Conservation (phyloP, 2,329 filamentous ascomycete species). For the Botrytis byssoidea region DNA sequence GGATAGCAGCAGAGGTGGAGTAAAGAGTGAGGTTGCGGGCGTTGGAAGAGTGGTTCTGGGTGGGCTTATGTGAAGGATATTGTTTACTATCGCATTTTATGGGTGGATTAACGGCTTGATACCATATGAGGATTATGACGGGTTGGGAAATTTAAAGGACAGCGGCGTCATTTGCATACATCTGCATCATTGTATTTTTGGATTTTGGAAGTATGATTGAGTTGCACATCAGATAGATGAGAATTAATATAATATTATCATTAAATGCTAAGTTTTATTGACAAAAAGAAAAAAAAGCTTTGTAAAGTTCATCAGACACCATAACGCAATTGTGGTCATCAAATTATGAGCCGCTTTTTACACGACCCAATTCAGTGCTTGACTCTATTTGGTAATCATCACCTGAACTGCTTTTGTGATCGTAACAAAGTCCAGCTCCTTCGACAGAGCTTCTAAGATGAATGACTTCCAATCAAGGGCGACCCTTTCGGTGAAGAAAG, state of each 20-base stretch:
- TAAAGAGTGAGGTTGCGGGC: conserved; percentile 78
- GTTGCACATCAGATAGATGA: not conserved
- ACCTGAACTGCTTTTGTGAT: conserved; percentile 52
- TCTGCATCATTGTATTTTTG: not conserved
- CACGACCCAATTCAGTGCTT: conserved; percentile 78
- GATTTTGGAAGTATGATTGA: not conserved
- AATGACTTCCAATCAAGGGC: conserved; percentile 29
- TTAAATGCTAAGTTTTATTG: not conserved
- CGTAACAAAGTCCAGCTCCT: conserved; percentile 58
- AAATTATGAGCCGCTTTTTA: conserved; percentile 41
- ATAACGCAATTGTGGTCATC: conserved; percentile 51
- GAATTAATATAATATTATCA: not conserved
- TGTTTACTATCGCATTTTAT: conserved; percentile 21
- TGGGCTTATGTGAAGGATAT: conserved; percentile 63
- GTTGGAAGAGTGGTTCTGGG: conserved; percentile 87
- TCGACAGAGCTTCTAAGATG: conserved; percentile 61
- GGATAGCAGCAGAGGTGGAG: conserved; percentile 72
- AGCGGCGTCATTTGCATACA: conserved; percentile 9
- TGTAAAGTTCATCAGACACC: conserved; percentile 47
- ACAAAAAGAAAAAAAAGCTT: conserved; percentile 11
- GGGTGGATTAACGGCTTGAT: conserved; percentile 17
- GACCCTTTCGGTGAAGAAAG: conserved; percentile 40
- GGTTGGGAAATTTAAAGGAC: conserved; percentile 1
- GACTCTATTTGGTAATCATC: conserved; percentile 99
- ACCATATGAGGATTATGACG: conserved; percentile 12